Evolutionary conservation across 2,329 filamentous ascomycete species (phyloP), one percentile per base, ranked within the genome.

Genomic region (Chaetomiaceae sp.): DNA sequence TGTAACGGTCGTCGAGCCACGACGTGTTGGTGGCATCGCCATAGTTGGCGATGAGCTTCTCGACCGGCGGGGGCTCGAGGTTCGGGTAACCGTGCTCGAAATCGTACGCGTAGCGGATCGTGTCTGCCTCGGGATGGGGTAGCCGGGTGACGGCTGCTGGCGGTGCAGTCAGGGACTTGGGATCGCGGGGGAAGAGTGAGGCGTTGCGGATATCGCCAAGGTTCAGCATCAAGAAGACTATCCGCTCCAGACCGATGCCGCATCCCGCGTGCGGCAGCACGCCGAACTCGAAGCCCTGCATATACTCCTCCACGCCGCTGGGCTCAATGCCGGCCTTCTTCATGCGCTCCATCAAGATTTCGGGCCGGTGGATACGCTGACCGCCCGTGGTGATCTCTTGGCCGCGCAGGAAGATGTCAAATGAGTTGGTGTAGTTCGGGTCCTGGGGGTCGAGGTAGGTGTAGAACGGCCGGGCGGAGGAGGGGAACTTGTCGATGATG

Each of bases 1-100:
- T 76, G 64, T 90, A 95, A 6, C 88, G 82, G 6, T 89, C 86
- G 63, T 96, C 90, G 7, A 93, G 78, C 88, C 89, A 96, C 0
- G 88, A 93, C 0, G 90, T 96, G 60, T 95, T 94, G 39, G 88
- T 89, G 2, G 90, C 88, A 65, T 96, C 90, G 52, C 90, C 90
- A 57, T 96, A 96, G 65, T 96, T 96, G 61, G 88, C 88, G 63
- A 96, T 89, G 34, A 96, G 81, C 62, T 95, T 85, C 62, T 90
- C 87, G 5, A 96, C 64, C 0, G 87, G 75, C 42, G 89, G 89
- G 44, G 85, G 71, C 40, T 82, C 73, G 7, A 66, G 76, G 60
- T 70, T 68, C 19, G 38, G 49, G n/a, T 42, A 39, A 33, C 52
- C 48, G 6, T 57, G 46, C 49, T 65, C 57, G 52, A 66, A 58